Percentiles rank a stretch among this genome's conserved stretches.
These are phyloP conservation scores for Tolypocladium cylindrosporum DNA, from an alignment of 2,329 filamentous ascomycete genomes.

Conservation along the genomic window DNA sequence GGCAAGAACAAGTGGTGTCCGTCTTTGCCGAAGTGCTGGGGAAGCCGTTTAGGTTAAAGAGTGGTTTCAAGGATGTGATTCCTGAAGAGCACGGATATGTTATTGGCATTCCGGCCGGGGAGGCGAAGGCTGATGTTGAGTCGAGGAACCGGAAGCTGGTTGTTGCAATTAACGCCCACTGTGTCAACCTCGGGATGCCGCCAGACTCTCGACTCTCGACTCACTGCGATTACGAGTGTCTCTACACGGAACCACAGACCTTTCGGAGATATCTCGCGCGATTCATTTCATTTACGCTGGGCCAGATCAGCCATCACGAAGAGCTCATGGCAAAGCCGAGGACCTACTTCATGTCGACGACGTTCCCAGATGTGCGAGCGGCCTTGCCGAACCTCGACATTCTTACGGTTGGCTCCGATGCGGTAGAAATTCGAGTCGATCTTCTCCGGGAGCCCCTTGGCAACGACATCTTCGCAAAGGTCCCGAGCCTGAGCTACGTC, in stretches of 20 bases:
- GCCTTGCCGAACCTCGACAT: constrained; percentile 81
- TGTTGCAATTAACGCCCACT: constrained; percentile 67
- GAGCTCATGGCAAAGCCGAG: constrained; percentile 67
- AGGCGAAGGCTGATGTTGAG: constrained; percentile 47
- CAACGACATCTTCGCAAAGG: constrained; percentile 49
- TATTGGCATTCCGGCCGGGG: constrained; percentile 50
- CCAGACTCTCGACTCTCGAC: constrained; percentile 56
- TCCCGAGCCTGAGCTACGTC: constrained; percentile 75
- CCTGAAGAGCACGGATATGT: constrained; percentile 52
- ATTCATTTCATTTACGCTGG: constrained; percentile 70
- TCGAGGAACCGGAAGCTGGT: constrained; percentile 48
- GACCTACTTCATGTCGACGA: constrained; percentile 80
- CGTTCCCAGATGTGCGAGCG: constrained; percentile 75
- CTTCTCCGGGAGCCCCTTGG: constrained; percentile 61
- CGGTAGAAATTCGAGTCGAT: constrained; percentile 77
- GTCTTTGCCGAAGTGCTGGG: constrained; percentile 72
- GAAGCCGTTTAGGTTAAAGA: constrained; percentile 55
- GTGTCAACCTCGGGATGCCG: constrained; percentile 59
- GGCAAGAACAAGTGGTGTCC: constrained; percentile 64
- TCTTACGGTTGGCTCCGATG: constrained; percentile 75
- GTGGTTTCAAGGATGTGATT: constrained; percentile 43
- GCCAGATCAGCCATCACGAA: constrained; percentile 69
- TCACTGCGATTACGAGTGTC: constrained; percentile 74
- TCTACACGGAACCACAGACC: constrained; percentile 66
- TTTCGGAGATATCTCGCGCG: constrained; percentile 67